Conservation (phyloP, 176 grass and related monocot genomes). For the Triticum turgidum region DNA sequence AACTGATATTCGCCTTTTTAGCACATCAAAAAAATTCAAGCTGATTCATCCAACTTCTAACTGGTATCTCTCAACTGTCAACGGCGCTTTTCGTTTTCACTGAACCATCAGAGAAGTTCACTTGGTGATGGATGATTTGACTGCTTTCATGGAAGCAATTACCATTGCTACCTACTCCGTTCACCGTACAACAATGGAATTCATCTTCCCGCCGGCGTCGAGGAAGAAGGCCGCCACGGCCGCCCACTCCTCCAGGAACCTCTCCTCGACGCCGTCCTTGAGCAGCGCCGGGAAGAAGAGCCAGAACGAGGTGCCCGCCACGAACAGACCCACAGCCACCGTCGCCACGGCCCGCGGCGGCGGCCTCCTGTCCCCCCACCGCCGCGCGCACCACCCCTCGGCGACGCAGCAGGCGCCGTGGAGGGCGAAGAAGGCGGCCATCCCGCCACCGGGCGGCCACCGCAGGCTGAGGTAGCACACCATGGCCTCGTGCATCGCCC, state of each 20-base stretch:
- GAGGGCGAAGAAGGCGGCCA: conserved; percentile 46
- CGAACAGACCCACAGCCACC: conserved; percentile 5
- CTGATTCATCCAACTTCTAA: no score
- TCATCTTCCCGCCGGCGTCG: neutral
- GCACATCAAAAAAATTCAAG: no score
- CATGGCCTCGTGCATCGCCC: conserved; percentile 65
- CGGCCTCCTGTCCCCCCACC: neutral
- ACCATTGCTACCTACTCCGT: no score
- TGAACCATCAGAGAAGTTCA: no score
- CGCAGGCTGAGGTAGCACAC: conserved; percentile 31
- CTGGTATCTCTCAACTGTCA: no score
- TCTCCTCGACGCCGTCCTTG: conserved; percentile 29
- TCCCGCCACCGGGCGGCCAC: neutral
- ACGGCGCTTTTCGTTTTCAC: no score
- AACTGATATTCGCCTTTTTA: no score
- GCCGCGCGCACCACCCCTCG: conserved; percentile 24
- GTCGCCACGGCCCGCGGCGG: conserved; percentile 11
- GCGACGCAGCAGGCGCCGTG: conserved; percentile 36
- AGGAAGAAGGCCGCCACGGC: neutral
- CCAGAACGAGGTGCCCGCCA: conserved; percentile 33
- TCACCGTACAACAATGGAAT: neutral
- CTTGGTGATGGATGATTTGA: no score
- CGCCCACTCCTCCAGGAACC: conserved; percentile 20
- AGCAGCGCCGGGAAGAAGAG: conserved; percentile 40
- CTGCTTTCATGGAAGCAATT: no score